Percentiles rank a stretch among this genome's conserved stretches.
phyloP scores from a whole-genome alignment of 768 basidiomycete species.

The Lepiota venenata region DNA sequence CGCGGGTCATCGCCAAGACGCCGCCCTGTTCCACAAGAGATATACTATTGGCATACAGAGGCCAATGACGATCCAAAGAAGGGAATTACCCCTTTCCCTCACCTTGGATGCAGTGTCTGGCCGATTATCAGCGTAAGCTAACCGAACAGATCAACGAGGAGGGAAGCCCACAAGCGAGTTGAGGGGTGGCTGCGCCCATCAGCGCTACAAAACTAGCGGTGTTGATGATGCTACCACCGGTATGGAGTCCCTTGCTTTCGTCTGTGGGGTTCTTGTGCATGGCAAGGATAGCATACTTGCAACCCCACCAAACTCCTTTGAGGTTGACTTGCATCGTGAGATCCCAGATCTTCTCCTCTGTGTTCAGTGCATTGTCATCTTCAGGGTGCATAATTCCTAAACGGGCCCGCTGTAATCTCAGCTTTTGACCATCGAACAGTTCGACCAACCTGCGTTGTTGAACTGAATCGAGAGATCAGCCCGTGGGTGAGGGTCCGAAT shows the following conservation, averaged over 20 bases:
- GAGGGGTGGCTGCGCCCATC: slow-evolving; percentile 95
- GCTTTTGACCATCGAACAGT: background rate
- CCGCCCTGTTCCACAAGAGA: slow-evolving; percentile 56
- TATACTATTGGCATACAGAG: slow-evolving; percentile 7
- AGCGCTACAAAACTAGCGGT: slow-evolving; percentile 96
- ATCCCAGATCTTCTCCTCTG: slow-evolving; percentile 96
- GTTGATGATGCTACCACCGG: slow-evolving; percentile 94
- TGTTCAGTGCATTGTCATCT: slow-evolving; percentile 94
- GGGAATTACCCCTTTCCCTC: background rate
- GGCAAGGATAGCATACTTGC: slow-evolving; percentile 94
- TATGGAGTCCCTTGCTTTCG: slow-evolving; percentile 70
- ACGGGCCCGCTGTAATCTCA: background rate
- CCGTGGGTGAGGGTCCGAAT: background rate
- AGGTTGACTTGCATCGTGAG: slow-evolving; percentile 91
- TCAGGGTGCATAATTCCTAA: slow-evolving; percentile 96
- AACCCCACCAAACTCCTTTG: slow-evolving; percentile 99
- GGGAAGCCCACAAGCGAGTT: slow-evolving; percentile 79
- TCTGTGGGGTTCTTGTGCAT: slow-evolving; percentile 94
- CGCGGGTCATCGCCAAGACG: slow-evolving; percentile 98
- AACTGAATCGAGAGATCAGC: slow-evolving; percentile 49
- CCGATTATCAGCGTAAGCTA: slow-evolving; percentile 13
- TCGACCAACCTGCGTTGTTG: slow-evolving; percentile 76
- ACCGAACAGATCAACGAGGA: slow-evolving; percentile 5
- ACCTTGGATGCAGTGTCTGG: slow-evolving; percentile 95
- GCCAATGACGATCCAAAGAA: background rate